Base-by-base conservation (phyloP, 164 flowering plant species). In the Protea cynaroides region DNA sequence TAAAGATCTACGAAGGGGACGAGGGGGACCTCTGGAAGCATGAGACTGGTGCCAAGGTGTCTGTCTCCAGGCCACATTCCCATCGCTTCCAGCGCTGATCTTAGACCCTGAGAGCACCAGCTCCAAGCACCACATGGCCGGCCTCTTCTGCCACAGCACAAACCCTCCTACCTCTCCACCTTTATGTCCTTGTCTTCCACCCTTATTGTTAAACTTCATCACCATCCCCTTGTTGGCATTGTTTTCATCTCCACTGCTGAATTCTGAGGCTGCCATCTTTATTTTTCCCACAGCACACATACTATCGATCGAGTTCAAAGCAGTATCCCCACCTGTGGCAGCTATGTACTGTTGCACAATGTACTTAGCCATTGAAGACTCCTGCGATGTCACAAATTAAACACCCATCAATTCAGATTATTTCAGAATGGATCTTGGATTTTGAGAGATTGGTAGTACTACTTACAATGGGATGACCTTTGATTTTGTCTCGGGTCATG, bases 91-190 rank as follows among this genome's bases (percentile, higher is more conserved):
- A 14, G 90, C 90, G 69, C 79, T 87, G 54, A 85, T 87, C 71
- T 85, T 85, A 64, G 87, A 79, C 14, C 86, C 86, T 10, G 86
- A 84, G 58, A 82, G 84, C 0, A 87, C 83, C 37, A 85, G 87
- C 74, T 85, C 90, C 58, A 85, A 86, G 72, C 83, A 85, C 86
- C 87, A 85, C 87, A 77, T 77, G 56, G 82, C 84, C 0, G 86
- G 86, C 65, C 82, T 79, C 90, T 83, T 83, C 74, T 85, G 90
- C 90, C 90, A 85, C 52, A 85, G 79, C 38, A 85, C 90, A 64
- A 85, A 85, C 17, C 90, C 90, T 52, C 90, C 90, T 0, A 83
- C 69, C 64, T 85, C 86, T 0, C 79, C 75, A 74, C 25, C 62
- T 56, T 67, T 71, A 44, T 73, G 69, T 0, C 83, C 49, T 2